phyloP scores from a whole-genome alignment of 306 rosid species.

The Lablab purpureus region DNA sequence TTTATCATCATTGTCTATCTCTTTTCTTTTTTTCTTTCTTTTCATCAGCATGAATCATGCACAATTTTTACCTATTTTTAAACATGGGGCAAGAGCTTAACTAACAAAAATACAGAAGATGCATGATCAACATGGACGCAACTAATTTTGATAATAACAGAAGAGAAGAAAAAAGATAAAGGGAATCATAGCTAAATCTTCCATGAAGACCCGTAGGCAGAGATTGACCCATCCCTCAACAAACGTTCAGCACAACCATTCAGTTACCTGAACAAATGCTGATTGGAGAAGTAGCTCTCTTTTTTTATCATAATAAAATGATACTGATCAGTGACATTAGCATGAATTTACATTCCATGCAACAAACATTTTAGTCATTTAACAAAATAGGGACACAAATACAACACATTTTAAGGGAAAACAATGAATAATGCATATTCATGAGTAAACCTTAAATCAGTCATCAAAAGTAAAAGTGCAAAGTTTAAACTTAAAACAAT shows the following conservation, averaged over 20 bases:
- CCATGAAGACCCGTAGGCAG: slow-evolving; percentile 12
- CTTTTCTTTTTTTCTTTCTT: background rate
- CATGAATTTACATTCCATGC: background rate
- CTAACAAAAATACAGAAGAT: background rate
- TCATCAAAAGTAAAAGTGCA: background rate
- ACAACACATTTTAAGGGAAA: background rate
- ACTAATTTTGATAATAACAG: background rate
- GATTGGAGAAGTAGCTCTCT: background rate
- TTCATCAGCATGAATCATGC: background rate
- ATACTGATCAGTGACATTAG: background rate
- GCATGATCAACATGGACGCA: background rate
- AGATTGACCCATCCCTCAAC: background rate
- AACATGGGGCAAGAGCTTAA: background rate
- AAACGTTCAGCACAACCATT: slow-evolving; percentile 31
- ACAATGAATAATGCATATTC: background rate
- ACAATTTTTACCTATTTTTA: background rate
- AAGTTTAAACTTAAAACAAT: no score
- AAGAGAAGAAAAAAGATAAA: background rate
- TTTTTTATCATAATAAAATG: background rate
- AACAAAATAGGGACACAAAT: slow-evolving; percentile 2
- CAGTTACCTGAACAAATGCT: background rate
- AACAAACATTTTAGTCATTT: background rate
- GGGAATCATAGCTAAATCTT: background rate
- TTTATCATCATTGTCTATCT: background rate
- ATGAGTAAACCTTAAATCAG: background rate